These are phyloP conservation scores for Ceratocystis huliohia DNA, from an alignment of 2,329 filamentous ascomycete genomes.

Conservation along the genomic window DNA sequence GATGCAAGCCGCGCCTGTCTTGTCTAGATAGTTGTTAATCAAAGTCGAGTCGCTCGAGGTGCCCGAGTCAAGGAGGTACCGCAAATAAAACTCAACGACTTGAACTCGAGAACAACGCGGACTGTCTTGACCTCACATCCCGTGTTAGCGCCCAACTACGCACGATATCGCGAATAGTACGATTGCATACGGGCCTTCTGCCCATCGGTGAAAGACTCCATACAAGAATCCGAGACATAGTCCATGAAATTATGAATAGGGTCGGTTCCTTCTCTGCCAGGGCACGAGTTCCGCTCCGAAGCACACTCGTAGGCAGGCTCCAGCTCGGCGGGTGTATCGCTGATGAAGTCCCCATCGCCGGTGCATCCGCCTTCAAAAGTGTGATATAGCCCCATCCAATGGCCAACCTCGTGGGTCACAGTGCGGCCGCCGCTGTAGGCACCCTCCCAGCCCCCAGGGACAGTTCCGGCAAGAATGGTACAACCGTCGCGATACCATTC, in stretches of 20 bases:
- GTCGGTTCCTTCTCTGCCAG: slow-evolving; percentile 26
- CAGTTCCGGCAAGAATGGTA: slow-evolving; percentile 29
- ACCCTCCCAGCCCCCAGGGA: slow-evolving; percentile 30
- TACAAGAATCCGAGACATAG: slow-evolving; percentile 34
- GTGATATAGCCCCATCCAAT: slow-evolving; percentile 39
- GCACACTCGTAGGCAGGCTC: slow-evolving; percentile 29
- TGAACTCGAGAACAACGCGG: too few species aligned
- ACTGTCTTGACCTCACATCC: too few species aligned
- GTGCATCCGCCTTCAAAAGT: slow-evolving; percentile 35
- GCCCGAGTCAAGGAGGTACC: not conserved
- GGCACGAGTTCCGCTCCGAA: slow-evolving; percentile 29
- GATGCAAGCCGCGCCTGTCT: too few species aligned
- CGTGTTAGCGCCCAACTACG: not conserved
- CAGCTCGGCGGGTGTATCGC: slow-evolving; percentile 32
- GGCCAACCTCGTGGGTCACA: slow-evolving; percentile 34
- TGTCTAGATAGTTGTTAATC: too few species aligned
- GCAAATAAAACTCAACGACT: not conserved
- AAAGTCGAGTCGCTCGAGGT: too few species aligned
- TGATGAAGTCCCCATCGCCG: slow-evolving; percentile 30
- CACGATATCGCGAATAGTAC: slow-evolving; percentile 19
- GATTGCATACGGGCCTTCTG: slow-evolving; percentile 26
- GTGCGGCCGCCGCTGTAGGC: slow-evolving; percentile 30
- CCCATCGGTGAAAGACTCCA: slow-evolving; percentile 34
- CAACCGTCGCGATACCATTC: slow-evolving; percentile 33
- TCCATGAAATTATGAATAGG: slow-evolving; percentile 33